Percentiles rank a stretch among this genome's conserved stretches.
phyloP scores from a whole-genome alignment of 192 early-diverging fungal genomes.

The Lobosporangium transversale region DNA sequence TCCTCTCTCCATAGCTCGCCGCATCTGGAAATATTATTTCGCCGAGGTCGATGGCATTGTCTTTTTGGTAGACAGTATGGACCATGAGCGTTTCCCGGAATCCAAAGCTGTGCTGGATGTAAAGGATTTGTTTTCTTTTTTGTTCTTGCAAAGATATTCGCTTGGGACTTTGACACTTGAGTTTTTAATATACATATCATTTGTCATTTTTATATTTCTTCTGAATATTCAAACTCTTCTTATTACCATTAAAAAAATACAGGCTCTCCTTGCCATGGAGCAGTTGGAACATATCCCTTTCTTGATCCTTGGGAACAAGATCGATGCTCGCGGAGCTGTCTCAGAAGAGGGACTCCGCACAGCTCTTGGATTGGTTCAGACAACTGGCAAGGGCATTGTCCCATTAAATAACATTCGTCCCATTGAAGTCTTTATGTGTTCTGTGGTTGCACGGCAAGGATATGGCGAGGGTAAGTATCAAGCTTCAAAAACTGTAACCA shows the following conservation, averaged over 20 bases:
- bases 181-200: background rate
- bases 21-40: slow-evolving; percentile 99
- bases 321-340: slow-evolving; percentile 92
- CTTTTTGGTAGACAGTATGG: slow-evolving; percentile 95
- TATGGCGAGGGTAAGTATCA: slow-evolving; percentile 90
- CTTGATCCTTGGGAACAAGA: slow-evolving; percentile 98
- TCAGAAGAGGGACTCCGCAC: slow-evolving; percentile 92
- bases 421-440: slow-evolving; percentile 99
- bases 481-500: no score
- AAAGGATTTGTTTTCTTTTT: slow-evolving; percentile 26
- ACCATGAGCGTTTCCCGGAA: slow-evolving; percentile 86
- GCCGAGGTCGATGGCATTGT: slow-evolving; percentile 98
- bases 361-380: slow-evolving; percentile 93
- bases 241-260: slow-evolving; percentile 2
- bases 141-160: background rate
- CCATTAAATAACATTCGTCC: slow-evolving; percentile 93
- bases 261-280: slow-evolving; percentile 93
- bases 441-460: slow-evolving; percentile 97
- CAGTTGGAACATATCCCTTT: slow-evolving; percentile 93
- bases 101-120: slow-evolving; percentile 96
- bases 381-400: slow-evolving; percentile 98
- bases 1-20: slow-evolving; percentile 80
- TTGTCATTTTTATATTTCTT: background rate
- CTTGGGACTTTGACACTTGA: background rate
- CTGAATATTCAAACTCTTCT: background rate